Evolutionary conservation across 768 basidiomycete genomes (phyloP).

Genomic region (Xerocomus potaroensis): DNA sequence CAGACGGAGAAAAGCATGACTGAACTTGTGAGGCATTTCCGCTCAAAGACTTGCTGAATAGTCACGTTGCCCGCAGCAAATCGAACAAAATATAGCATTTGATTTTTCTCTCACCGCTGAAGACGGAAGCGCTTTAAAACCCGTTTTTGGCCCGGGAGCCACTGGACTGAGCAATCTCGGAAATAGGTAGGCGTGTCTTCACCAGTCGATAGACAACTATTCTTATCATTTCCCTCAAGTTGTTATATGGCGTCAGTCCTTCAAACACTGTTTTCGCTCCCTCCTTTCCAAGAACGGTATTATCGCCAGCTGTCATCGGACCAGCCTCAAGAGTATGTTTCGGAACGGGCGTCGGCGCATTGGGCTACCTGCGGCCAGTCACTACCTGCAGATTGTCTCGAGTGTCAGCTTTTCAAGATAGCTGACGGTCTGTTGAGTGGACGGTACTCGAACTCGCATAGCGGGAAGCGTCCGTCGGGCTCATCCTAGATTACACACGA

Average conservation of each 20-base stretch:
- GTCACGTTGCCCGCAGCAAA: slow-evolving; percentile 54
- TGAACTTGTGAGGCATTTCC: slow-evolving; percentile 61
- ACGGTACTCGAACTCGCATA: slow-evolving; percentile 71
- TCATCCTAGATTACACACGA: slow-evolving; percentile 6
- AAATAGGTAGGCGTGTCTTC: slow-evolving; percentile 56
- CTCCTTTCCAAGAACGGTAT: slow-evolving; percentile 74
- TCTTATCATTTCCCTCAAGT: slow-evolving; percentile 36
- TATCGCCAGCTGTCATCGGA: slow-evolving; percentile 24
- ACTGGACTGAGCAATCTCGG: slow-evolving; percentile 92
- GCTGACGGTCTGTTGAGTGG: slow-evolving; percentile 92
- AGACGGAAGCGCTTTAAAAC: slow-evolving; percentile 82
- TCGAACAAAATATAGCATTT: slow-evolving; percentile 92
- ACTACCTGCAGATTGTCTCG: slow-evolving; percentile 81
- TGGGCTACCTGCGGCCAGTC: slow-evolving; percentile 56
- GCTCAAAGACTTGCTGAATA: neutral
- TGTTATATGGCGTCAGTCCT: slow-evolving; percentile 97
- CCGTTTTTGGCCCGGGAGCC: slow-evolving; percentile 82
- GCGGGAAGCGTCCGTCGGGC: slow-evolving; percentile 22
- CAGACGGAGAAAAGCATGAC: slow-evolving; percentile 98
- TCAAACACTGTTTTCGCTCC: slow-evolving; percentile 80
- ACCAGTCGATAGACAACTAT: neutral
- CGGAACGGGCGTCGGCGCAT: slow-evolving; percentile 45
- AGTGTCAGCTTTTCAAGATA: slow-evolving; percentile 92
- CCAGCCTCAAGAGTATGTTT: slow-evolving; percentile 5
- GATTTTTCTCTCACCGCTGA: slow-evolving; percentile 90